Conservation (phyloP, 768 basidiomycete genomes). For the Auricularia cornea region DNA sequence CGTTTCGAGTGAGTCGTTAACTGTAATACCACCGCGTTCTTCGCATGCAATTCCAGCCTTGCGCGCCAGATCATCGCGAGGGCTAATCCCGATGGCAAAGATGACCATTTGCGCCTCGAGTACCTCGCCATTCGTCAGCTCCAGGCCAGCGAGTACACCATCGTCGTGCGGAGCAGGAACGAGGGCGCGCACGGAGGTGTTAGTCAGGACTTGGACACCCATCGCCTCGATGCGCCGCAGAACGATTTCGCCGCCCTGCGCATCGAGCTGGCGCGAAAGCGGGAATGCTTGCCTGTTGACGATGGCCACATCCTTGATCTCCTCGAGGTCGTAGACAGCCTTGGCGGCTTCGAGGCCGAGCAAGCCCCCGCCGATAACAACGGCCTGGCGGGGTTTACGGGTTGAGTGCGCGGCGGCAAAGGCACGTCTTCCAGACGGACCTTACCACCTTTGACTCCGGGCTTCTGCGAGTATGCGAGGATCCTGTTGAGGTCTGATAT, state of each 20-base stretch:
- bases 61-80: slow-evolving; percentile 59
- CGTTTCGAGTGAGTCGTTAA: slow-evolving; percentile 50
- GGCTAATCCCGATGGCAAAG: slow-evolving; percentile 61
- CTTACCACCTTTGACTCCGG: slow-evolving; percentile 29
- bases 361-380: slow-evolving; percentile 62
- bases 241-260: slow-evolving; percentile 52
- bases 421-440: background rate
- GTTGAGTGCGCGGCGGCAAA: too few species aligned
- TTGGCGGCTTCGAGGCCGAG: slow-evolving; percentile 71
- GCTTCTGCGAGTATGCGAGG: slow-evolving; percentile 45
- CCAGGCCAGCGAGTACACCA: slow-evolving; percentile 38
- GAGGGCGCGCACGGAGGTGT: slow-evolving; percentile 30
- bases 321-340: slow-evolving; percentile 50
- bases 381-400: slow-evolving; percentile 20
- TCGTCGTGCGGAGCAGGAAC: slow-evolving; percentile 28
- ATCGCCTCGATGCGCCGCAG: slow-evolving; percentile 49
- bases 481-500: slow-evolving; percentile 60
- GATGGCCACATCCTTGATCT: slow-evolving; percentile 41
- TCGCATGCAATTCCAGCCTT: slow-evolving; percentile 42
- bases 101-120: slow-evolving; percentile 49
- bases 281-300: slow-evolving; percentile 45
- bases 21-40: slow-evolving; percentile 46
- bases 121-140: slow-evolving; percentile 36
- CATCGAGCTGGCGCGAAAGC: slow-evolving; percentile 50
- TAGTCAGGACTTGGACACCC: slow-evolving; percentile 48